Evolutionary conservation across 371 early-diverging fungal species (phyloP).

Genomic region (Sporodiniella umbellata): DNA sequence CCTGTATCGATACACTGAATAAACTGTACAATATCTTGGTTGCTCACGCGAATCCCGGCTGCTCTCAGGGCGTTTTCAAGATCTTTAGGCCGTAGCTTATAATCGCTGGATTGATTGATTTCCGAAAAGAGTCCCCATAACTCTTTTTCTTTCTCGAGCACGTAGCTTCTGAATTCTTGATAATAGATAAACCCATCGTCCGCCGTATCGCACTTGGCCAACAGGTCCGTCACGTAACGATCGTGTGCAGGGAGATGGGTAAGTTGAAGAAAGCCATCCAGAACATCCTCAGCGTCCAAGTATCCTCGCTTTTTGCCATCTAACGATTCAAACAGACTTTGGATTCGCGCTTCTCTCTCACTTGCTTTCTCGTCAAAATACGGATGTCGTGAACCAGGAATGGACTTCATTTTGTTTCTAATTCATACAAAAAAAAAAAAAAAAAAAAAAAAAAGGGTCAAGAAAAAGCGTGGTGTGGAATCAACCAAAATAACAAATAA

Average conservation of each 20-base stretch:
- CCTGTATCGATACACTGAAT: slow-evolving; percentile 65
- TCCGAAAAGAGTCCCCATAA: slow-evolving; percentile 66
- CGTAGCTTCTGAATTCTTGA: slow-evolving; percentile 71
- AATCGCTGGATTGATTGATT: slow-evolving; percentile 63
- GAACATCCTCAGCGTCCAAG: slow-evolving; percentile 47
- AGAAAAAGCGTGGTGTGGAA: too few species aligned
- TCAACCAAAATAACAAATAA: too few species aligned
- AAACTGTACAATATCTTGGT: slow-evolving; percentile 63
- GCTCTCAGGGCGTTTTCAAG: slow-evolving; percentile 51
- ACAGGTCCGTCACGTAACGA: slow-evolving; percentile 47
- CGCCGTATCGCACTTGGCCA: slow-evolving; percentile 58
- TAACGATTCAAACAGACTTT: slow-evolving; percentile 43
- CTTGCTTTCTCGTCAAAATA: slow-evolving; percentile 47
- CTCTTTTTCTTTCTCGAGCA: slow-evolving; percentile 65
- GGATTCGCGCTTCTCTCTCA: slow-evolving; percentile 45
- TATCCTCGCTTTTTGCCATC: slow-evolving; percentile 40
- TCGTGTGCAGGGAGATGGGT: slow-evolving; percentile 51
- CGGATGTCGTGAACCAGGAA: slow-evolving; percentile 36
- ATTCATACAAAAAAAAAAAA: background rate
- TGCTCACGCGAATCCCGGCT: slow-evolving; percentile 62
- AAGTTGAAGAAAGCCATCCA: slow-evolving; percentile 42
- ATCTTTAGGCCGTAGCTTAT: slow-evolving; percentile 57
- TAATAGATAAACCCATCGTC: slow-evolving; percentile 63
- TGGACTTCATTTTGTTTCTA: background rate
- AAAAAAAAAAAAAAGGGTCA: background rate